phyloP scores from a whole-genome alignment of 2,329 filamentous ascomycete genomes.

The Setomelanomma holmii region DNA sequence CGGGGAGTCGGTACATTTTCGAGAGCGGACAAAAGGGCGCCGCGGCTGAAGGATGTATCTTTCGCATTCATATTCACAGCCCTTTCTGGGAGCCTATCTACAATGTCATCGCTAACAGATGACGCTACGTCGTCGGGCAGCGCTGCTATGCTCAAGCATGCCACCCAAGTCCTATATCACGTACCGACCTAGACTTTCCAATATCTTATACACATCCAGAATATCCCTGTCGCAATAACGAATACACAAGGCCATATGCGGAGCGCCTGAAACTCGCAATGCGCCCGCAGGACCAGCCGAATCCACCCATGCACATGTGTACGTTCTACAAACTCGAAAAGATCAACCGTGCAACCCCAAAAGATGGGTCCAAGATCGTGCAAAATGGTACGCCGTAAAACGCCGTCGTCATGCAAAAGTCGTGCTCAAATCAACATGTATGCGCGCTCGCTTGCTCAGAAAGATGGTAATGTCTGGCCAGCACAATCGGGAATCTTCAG shows the following conservation, averaged over 20 bases:
- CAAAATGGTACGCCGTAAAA: constrained; percentile 27
- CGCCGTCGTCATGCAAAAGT: constrained; percentile 32
- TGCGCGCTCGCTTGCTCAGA: constrained; percentile 2
- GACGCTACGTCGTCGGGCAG: not conserved
- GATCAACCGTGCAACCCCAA: constrained; percentile 9
- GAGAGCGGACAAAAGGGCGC: not conserved
- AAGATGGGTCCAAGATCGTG: constrained; percentile 15
- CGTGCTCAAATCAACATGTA: constrained; percentile 1
- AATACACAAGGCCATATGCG: not conserved
- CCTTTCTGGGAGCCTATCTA: constrained; percentile 1
- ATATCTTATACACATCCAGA: constrained; percentile 8
- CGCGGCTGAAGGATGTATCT: not conserved
- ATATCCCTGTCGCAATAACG: not conserved
- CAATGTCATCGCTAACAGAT: constrained; percentile 3
- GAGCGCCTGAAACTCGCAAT: not conserved
- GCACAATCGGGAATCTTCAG: constrained; percentile 87
- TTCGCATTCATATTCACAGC: not conserved
- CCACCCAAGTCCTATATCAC: not conserved
- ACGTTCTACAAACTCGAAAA: constrained; percentile 17
- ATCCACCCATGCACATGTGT: constrained; percentile 12
- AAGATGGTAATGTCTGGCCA: constrained; percentile 63
- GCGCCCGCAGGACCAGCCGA: not conserved
- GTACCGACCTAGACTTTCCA: not conserved
- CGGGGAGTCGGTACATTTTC: too few species aligned
- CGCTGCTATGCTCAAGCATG: not conserved